Evolutionary conservation across 768 basidiomycete genomes (phyloP), one percentile per base, ranked within the genome.

Genomic region (Rhizopogon roseolus): DNA sequence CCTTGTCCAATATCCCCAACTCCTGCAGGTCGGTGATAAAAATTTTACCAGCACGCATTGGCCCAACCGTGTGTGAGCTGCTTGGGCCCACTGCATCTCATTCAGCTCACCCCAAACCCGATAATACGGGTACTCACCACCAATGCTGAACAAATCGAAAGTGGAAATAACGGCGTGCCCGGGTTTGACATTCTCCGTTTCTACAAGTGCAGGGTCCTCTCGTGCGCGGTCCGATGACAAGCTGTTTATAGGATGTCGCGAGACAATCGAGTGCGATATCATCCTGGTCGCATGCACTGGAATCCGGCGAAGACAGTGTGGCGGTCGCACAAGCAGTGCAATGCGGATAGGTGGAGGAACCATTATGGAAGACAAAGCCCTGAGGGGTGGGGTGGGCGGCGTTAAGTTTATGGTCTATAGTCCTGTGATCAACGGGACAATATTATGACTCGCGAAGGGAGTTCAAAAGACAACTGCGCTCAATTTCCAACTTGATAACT

Each of bases 81-180:
- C 76, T 79, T 9, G 85, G 82, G 3, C 82, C 82, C 36, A 81
- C 80, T 80, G 54, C 78, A 16, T 19, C 14, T 8, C 45, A 1
- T 56, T 27, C 37, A 29, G 13, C 1, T 8, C 29, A 32, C 45
- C 14, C 34, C 34, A 48, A 22, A 36, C 19, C 19, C 27, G 27
- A 40, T 13, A 9, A 17, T 22, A 25, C 17, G 25, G 45, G 36
- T 22, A 67, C 82, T 58, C 60, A 87, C 89, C 90, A 55, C 93
- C 93, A 57, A 95, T 88, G 62, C 86, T 90, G 74, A 96, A 95
- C 50, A 96, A 75, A 68, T 97, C 94, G 64, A 95, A 96, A 1
- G 93, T 85, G 1, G 90, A 93, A 51, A 96, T 94, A 58, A 95
- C 93, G 5, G 93, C 93, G 75, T 94, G 92, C 50, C 91, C 85